Percentiles rank a stretch among this genome's conserved stretches.
phyloP scores from a whole-genome alignment of 306 rosid genomes.

The Prunus davidiana region DNA sequence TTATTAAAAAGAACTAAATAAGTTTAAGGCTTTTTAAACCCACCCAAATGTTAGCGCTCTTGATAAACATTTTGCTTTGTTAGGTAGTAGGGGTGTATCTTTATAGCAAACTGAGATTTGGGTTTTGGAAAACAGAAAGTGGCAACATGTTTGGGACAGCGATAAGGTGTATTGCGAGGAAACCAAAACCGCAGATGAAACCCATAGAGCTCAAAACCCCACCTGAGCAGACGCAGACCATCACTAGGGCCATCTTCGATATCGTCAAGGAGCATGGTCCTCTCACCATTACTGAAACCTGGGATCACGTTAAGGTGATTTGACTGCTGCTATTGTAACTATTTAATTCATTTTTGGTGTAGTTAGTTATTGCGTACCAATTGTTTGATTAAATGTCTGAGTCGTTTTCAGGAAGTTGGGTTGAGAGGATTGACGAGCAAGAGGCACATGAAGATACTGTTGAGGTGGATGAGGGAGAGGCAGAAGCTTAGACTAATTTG shows the following conservation, averaged over 20 bases:
- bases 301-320: conserved; percentile 77
- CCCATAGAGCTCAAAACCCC: conserved; percentile 59
- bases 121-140: background rate
- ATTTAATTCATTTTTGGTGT: background rate
- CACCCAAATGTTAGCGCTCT: too few relatives aligned
- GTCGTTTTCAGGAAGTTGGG: conserved; percentile 62
- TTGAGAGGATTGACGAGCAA: conserved; percentile 76
- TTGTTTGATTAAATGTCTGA: background rate
- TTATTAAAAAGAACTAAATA: background rate
- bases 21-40: too few relatives aligned
- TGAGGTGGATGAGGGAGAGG: conserved; percentile 96
- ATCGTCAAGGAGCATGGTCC: conserved; percentile 88
- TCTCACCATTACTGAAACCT: conserved; percentile 68
- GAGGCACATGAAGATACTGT: conserved; percentile 77
- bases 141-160: conserved; percentile 56
- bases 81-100: background rate
- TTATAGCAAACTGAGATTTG: background rate
- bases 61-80: too few relatives aligned
- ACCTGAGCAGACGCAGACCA: conserved; percentile 79
- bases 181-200: conserved; percentile 71
- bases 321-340: background rate
- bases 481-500: conserved; percentile 79
- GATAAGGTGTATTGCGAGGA: conserved; percentile 54
- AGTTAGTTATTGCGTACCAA: background rate
- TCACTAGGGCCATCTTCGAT: conserved; percentile 64